A percentile compares a stretch with the other conserved stretches of the same genome.
These are phyloP conservation scores for Malus sieversii DNA, from an alignment of 306 rosid genomes.

Conservation along the genomic window DNA sequence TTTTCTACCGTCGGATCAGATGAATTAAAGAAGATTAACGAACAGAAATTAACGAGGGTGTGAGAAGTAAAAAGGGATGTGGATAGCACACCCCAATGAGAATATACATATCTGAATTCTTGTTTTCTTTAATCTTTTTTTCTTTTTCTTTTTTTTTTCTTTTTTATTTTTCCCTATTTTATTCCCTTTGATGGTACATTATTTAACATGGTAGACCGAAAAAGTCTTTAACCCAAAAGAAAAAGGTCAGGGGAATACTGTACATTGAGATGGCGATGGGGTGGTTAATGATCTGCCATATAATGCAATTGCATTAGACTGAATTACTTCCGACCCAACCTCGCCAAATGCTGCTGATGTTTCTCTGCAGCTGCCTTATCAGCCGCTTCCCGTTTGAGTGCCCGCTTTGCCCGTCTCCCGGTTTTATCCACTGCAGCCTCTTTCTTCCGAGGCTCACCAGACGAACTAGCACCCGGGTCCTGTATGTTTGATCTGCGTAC, in stretches of 20 bases:
- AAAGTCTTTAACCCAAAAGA: background rate
- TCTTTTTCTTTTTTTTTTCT: background rate
- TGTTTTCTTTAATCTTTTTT: background rate
- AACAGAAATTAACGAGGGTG: no score
- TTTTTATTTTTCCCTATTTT: no score
- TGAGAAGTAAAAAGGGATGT: no score
- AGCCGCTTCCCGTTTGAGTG: conserved; percentile 78
- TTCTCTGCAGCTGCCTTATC: conserved; percentile 79
- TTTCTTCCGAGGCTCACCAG: conserved; percentile 46
- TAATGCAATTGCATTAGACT: conserved; percentile 1
- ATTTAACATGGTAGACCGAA: background rate
- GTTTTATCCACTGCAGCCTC: conserved; percentile 30
- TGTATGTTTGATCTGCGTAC: conserved; percentile 28
- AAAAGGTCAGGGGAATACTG: conserved; percentile 4
- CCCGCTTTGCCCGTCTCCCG: conserved; percentile 82
- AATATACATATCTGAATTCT: background rate
- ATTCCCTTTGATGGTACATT: background rate
- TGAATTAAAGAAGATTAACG: no score
- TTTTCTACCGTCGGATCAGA: no score
- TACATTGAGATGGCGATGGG: conserved; percentile 13
- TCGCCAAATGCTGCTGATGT: conserved; percentile 59
- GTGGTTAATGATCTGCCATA: background rate
- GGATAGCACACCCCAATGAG: no score
- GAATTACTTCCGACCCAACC: conserved; percentile 55
- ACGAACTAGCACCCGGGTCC: conserved; percentile 55